Evolutionary conservation across 1,284 basidiomycete species (phyloP), one percentile per base, ranked within the genome.

Genomic region (Macrocybe sp.): DNA sequence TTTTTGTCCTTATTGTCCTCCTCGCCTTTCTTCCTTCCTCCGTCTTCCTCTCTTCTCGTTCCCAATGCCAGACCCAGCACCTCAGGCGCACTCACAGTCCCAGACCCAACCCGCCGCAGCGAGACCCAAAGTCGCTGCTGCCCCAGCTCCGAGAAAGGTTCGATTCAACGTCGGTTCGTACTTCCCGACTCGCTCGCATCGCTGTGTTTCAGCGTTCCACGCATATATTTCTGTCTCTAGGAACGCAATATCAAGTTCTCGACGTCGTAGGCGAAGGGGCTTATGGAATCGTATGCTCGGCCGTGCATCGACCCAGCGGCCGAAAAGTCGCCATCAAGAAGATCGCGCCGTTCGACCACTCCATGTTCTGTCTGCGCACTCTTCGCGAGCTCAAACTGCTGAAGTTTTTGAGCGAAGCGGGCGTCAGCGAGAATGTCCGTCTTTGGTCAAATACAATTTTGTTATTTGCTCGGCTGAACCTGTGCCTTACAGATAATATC

Each of bases 291-390:
- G 92, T 93, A 56, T 93, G 89, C 60, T 91, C 89, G 28, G 92
- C 92, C 2, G 75, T 92, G 2, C 91, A 94, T 62, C 68, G 81
- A 58, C 85, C 88, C 7, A 89, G 82, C 46, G 83, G 85, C 43
- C 81, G 84, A 46, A 89, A 89, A 63, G 88, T 92, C 47, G 89
- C 89, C 45, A 91, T 91, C 72, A 92, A 93, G 78, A 92, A 92
- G 78, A 92, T 95, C 69, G 82, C 87, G 5, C 92, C 92, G 0
- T 94, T 95, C 56, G 92, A 94, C 64, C 92, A 94, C 62, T 89
- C 89, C 12, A 92, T 94, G 89, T 94, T 92, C 66, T 90, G 89
- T 57, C 70, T 93, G 47, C 75, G 92, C 40, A 94, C 92, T 0
- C 75, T 94, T 43, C 76, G 92, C 52, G 92, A 94, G 65, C 75